Evolutionary conservation across 768 basidiomycete species (phyloP).

Genomic region (Xerocomus potaroensis): DNA sequence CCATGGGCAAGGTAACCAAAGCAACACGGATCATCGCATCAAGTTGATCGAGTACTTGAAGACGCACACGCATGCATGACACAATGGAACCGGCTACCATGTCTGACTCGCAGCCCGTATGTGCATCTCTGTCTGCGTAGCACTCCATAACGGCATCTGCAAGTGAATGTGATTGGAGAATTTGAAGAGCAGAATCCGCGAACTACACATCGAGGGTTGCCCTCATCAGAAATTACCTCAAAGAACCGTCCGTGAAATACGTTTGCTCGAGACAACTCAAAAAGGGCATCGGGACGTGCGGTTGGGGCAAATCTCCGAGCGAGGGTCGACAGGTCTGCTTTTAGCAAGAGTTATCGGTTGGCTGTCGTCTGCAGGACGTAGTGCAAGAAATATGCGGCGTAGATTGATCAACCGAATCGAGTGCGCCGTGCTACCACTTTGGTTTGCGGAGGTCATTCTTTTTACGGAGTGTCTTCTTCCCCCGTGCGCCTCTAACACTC

Average conservation of each 20-base stretch:
- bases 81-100: not conserved
- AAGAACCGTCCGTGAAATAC: conserved; percentile 3
- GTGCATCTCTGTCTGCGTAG: not conserved
- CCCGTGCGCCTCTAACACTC: conserved; percentile 58
- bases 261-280: not conserved
- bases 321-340: not conserved
- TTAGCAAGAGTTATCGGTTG: not conserved
- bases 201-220: conserved; percentile 1
- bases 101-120: not conserved
- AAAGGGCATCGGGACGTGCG: not conserved
- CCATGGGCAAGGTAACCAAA: not conserved
- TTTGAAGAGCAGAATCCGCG: conserved; percentile 4
- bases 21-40: not conserved
- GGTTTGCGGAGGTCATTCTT: conserved; percentile 58
- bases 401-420: conserved; percentile 7
- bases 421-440: conserved; percentile 55
- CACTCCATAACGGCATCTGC: conserved; percentile 6
- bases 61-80: not conserved
- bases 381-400: conserved; percentile 3
- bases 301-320: not conserved
- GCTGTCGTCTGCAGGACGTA: not conserved
- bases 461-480: conserved; percentile 63
- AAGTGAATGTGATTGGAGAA: conserved; percentile 10
- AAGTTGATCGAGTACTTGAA: too few relatives aligned
- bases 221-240: conserved; percentile 4